A percentile compares a stretch with the other conserved stretches of the same genome.
phyloP scores from a whole-genome alignment of 1,284 basidiomycete species.

The Coriolopsis trogii region DNA sequence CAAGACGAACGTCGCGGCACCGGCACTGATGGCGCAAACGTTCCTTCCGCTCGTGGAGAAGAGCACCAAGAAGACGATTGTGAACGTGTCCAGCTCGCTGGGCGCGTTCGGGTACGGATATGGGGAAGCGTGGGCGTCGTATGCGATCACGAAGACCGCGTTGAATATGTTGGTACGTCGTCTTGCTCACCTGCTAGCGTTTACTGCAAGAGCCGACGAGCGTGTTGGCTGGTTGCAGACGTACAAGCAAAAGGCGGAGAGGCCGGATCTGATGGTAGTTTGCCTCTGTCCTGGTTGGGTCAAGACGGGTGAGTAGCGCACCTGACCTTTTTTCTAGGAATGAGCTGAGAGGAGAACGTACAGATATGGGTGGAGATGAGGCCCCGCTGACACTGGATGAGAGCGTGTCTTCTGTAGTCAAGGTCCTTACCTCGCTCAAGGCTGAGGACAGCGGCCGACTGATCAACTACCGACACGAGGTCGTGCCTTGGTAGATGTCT shows the following conservation, averaged over 20 bases:
- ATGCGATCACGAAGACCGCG: conserved; percentile 33
- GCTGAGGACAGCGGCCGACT: conserved; percentile 20
- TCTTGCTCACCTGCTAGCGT: conserved; percentile 8
- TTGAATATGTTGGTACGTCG: conserved; percentile 34
- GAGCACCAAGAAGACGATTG: conserved; percentile 36
- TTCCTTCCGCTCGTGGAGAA: conserved; percentile 37
- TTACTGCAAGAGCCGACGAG: not conserved
- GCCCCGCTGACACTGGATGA: conserved; percentile 31
- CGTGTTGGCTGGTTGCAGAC: conserved; percentile 18
- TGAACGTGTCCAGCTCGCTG: conserved; percentile 37
- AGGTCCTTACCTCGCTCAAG: conserved; percentile 23
- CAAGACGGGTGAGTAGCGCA: conserved; percentile 33
- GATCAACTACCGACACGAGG: conserved; percentile 16
- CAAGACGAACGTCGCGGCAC: conserved; percentile 38
- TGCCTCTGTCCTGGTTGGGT: conserved; percentile 33
- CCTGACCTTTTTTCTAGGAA: conserved; percentile 32
- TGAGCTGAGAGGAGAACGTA: conserved; percentile 21
- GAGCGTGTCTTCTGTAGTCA: conserved; percentile 27
- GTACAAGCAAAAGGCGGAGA: conserved; percentile 33
- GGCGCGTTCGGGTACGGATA: conserved; percentile 34
- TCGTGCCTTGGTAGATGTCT: conserved; percentile 21
- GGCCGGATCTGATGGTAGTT: conserved; percentile 27
- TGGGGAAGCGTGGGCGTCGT: conserved; percentile 27
- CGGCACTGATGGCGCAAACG: conserved; percentile 34
- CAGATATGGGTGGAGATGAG: conserved; percentile 32